Conservation (phyloP, 371 early-diverging fungal genomes). For the Phascolomyces articulosus region DNA sequence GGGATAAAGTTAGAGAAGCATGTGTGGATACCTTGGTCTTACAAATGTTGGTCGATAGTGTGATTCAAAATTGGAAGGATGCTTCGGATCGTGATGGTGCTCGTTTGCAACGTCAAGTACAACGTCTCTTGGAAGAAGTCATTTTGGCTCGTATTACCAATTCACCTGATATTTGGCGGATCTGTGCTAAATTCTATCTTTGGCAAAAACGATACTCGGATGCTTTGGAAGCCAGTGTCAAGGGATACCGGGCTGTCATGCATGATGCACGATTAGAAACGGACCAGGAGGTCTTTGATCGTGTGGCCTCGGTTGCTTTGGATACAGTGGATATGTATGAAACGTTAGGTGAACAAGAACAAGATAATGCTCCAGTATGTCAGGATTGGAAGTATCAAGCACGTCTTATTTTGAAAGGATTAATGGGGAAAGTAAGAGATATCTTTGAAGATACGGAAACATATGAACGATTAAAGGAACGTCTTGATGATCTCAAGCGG, state of each 20-base stretch:
- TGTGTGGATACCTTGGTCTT: conserved; percentile 81
- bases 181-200: conserved; percentile 78
- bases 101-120: conserved; percentile 45
- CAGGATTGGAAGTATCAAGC: conserved; percentile 91
- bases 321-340: conserved; percentile 83
- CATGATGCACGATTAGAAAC: conserved; percentile 75
- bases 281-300: conserved; percentile 67
- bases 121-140: conserved; percentile 62
- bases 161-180: conserved; percentile 76
- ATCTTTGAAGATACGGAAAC: conserved; percentile 70
- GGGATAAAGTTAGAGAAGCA: conserved; percentile 63
- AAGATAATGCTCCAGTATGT: conserved; percentile 58
- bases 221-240: conserved; percentile 79
- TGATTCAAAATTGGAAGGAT: conserved; percentile 69
- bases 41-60: conserved; percentile 70
- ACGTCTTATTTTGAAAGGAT: conserved; percentile 76
- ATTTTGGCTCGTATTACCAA: conserved; percentile 78
- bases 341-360: conserved; percentile 61
- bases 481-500: conserved; percentile 58
- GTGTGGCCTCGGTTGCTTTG: conserved; percentile 67
- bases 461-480: conserved; percentile 63
- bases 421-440: conserved; percentile 81
- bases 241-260: conserved; percentile 82
- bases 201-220: conserved; percentile 61
- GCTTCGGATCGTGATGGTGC: conserved; percentile 51